Evolutionary conservation across 495 filamentous ascomycete genomes (phyloP), one percentile per base, ranked within the genome.

Genomic region (Aspergillus hancockii): DNA sequence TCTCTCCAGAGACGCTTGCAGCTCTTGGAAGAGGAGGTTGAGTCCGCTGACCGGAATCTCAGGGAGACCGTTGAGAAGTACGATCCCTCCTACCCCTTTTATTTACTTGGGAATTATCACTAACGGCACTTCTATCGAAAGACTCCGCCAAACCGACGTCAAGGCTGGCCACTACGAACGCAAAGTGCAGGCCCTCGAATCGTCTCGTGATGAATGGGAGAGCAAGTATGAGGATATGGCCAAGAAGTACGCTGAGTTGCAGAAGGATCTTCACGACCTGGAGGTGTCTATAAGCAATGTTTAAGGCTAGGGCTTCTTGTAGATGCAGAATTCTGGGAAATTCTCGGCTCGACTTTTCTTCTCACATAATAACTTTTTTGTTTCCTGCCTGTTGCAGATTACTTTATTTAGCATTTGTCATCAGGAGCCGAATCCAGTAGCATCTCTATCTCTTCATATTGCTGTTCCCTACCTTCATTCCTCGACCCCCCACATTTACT

Each of bases 81-180:
- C 70, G 90, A 75, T 34, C 49, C 8, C 14, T 16, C 32, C 43
- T 21, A n/a, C 31, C 21, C 30, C 19, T 19, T 25, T 38, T 56
- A 41, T 45, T 12, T 19, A 36, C 21, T 5, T 32, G 13, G 5
- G 30, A 30, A 45, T 13, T 40, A 49, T 50, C 41, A 46, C 66
- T 72, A 54, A 76, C 67, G n/a, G 46, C 52, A 21, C 18, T 47
- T 19, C 55, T 38, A 28, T 60, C 55, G 41, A 45, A 60, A 99
- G 94, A 79, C 90, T 98, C 68, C 92, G 95, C 67, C 93, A 96
- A 79, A 97, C 94, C 75, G 94, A 98, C 75, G 92, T 98, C 78
- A 97, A 97, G 81, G 92, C 94, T 71, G 95, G 93, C 61, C 94
- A 99, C 83, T 97, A 92, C 79, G 95, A 98, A 80, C 95, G 95